A percentile compares a stretch with the other conserved stretches of the same genome.
phyloP scores from a whole-genome alignment of 1,284 basidiomycete species.

The Apiotrichum montevideense region DNA sequence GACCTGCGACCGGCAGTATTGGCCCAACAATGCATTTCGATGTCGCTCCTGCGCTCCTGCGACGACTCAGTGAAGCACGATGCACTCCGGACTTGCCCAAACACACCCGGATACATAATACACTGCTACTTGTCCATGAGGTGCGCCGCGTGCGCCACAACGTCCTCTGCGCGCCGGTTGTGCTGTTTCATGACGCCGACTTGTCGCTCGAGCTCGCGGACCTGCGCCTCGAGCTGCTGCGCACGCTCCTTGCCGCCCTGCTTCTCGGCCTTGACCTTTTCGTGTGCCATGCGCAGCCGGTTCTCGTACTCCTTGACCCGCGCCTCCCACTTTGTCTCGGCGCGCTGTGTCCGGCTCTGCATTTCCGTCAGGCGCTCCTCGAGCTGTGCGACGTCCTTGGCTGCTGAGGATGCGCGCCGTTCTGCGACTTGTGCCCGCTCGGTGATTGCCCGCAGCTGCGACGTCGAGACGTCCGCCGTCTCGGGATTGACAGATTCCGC shows the following conservation, averaged over 20 bases:
- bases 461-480: neutral
- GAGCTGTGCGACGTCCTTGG: slow-evolving; percentile 70
- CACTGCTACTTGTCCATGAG: slow-evolving; percentile 13
- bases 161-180: slow-evolving; percentile 35
- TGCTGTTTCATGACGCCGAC: slow-evolving; percentile 32
- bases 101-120: neutral
- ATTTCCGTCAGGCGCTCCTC: slow-evolving; percentile 74
- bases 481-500: slow-evolving; percentile 54
- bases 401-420: slow-evolving; percentile 67
- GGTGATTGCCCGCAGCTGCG: slow-evolving; percentile 53
- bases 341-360: slow-evolving; percentile 61
- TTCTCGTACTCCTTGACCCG: slow-evolving; percentile 86
- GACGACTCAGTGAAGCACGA: too few relatives aligned
- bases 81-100: too few relatives aligned
- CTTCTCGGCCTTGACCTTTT: slow-evolving; percentile 88
- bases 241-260: slow-evolving; percentile 85
- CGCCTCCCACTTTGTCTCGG: slow-evolving; percentile 85
- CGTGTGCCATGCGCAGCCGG: slow-evolving; percentile 75
- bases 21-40: too few relatives aligned
- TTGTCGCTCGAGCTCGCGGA: slow-evolving; percentile 43
- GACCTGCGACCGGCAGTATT: too few relatives aligned
- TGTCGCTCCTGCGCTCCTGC: too few relatives aligned
- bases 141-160: slow-evolving; percentile 37
- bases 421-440: slow-evolving; percentile 74
- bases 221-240: slow-evolving; percentile 47